Base-by-base conservation (phyloP, 345 rosid species). In the Triadica sebifera region DNA sequence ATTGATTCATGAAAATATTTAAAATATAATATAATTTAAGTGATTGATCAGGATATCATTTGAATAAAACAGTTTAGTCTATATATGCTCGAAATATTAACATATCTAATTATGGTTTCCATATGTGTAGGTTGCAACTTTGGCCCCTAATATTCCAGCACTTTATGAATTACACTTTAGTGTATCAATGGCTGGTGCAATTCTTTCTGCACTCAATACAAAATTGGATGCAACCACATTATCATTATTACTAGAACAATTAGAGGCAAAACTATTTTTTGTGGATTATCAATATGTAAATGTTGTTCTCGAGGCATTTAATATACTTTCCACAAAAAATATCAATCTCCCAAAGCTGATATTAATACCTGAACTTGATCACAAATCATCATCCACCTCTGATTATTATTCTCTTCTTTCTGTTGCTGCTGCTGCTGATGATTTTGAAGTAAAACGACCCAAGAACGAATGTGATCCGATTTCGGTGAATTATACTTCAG, bases 131-230 rank as follows among this genome's bases (percentile, higher is more conserved):
- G 85, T 87, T 34, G 91, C 80, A 56, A 84, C 86, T 7, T 34
- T 89, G 77, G 89, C 90, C 12, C 91, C 91, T 15, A 89, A 89
- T 77, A 20, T 89, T 43, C 91, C 93, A 4, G 87, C 88, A n/a
- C 75, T 80, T 6, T 89, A 86, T 34, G 87, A 85, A 71, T 74
- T 87, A 20, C 93, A 87, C 60, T 89, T 87, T 56, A 87, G 86
- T 20, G 88, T 86, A 49, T 90, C 93, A 39, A 87, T 89, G 86
- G 88, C 90, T 8, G 90, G 89, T 4, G 91, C 89, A 16, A 71
- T 83, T 56, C 64, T 87, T 8, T 85, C 86, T 0, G 68, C 87
- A 22, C 85, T 89, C 9, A 82, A 87, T 71, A 58, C 79, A 1
- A 80, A 45, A n/a, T 49, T 83, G 41, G 88, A 87, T 45, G 75